These are phyloP conservation scores for Talaromyces marneffei DNA, from an alignment of 2,329 filamentous ascomycete species.

Conservation along the genomic window DNA sequence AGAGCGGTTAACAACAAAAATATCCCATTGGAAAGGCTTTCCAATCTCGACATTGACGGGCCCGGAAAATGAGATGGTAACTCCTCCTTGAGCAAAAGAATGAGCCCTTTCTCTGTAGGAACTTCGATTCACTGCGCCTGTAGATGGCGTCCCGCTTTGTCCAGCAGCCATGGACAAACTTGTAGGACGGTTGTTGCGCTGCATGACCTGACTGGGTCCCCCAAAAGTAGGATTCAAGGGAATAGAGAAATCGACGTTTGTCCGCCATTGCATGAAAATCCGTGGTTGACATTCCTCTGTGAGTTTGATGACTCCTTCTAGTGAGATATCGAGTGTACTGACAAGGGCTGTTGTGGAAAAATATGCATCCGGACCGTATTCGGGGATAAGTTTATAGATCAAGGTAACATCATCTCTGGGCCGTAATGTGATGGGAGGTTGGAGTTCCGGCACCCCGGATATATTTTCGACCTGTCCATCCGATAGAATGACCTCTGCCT, in stretches of 20 bases:
- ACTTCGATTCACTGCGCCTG: constrained; percentile 24
- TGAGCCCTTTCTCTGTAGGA: constrained; percentile 35
- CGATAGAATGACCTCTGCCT: constrained; percentile 42
- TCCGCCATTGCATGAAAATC: constrained; percentile 46
- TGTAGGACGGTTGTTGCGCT: constrained; percentile 41
- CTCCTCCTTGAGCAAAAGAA: constrained; percentile 38
- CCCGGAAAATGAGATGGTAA: constrained; percentile 53
- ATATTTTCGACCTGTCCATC: constrained; percentile 45
- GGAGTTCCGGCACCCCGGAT: constrained; percentile 30
- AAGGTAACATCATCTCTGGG: constrained; percentile 54
- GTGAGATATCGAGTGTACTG: constrained; percentile 42
- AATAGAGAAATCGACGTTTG: constrained; percentile 45
- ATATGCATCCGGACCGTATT: constrained; percentile 31
- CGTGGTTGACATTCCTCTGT: constrained; percentile 38
- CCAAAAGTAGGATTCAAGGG: constrained; percentile 44
- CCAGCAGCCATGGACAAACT: constrained; percentile 35
- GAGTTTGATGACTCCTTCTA: constrained; percentile 39
- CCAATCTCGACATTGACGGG: constrained; percentile 47
- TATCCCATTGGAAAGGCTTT: constrained; percentile 49
- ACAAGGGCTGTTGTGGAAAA: constrained; percentile 34
- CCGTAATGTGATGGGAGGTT: constrained; percentile 38
- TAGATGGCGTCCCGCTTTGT: constrained; percentile 18
- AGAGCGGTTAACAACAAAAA: constrained; percentile 57
- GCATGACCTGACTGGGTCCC: constrained; percentile 41
- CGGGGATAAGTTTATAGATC: constrained; percentile 48